Conservation (phyloP, 2,329 filamentous ascomycete genomes). For the Fusarium liriodendri region DNA sequence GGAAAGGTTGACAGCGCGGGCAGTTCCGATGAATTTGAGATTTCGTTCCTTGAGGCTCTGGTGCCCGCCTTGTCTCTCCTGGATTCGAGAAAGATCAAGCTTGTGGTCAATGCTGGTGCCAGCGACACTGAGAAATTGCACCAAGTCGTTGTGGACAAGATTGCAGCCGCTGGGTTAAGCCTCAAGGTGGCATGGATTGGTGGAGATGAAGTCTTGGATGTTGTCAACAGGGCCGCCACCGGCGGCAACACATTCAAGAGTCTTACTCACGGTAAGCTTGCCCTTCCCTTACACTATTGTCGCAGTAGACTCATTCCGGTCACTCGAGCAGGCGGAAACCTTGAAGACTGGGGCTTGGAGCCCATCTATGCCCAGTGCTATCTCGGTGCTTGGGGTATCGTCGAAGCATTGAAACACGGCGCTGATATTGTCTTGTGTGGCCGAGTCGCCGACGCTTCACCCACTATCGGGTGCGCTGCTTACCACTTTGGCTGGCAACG, state of each 20-base stretch:
- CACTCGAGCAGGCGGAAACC: slow-evolving; percentile 38
- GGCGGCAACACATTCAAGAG: neutral
- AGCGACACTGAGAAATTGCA: slow-evolving; percentile 44
- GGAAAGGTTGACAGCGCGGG: slow-evolving; percentile 43
- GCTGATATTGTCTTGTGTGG: slow-evolving; percentile 61
- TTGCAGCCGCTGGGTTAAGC: slow-evolving; percentile 45
- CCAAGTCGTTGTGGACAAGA: slow-evolving; percentile 32
- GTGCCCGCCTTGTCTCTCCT: slow-evolving; percentile 47
- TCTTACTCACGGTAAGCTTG: neutral
- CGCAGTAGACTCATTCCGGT: slow-evolving; percentile 19
- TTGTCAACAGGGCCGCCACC: slow-evolving; percentile 35
- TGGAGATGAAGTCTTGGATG: slow-evolving; percentile 49
- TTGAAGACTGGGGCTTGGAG: slow-evolving; percentile 43
- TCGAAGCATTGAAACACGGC: slow-evolving; percentile 51
- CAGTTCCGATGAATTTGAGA: slow-evolving; percentile 56
- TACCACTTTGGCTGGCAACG: slow-evolving; percentile 65
- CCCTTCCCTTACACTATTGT: neutral
- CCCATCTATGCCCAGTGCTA: slow-evolving; percentile 52
- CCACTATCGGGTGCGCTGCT: slow-evolving; percentile 64
- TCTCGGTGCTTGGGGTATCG: slow-evolving; percentile 60
- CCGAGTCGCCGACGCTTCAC: slow-evolving; percentile 58
- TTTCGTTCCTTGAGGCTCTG: slow-evolving; percentile 47
- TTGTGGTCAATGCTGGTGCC: slow-evolving; percentile 52
- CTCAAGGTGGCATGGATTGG: slow-evolving; percentile 50
- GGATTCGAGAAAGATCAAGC: slow-evolving; percentile 45